Conservation (phyloP, 352 stramenopile species). For the Phytopythium mirpurense region DNA sequence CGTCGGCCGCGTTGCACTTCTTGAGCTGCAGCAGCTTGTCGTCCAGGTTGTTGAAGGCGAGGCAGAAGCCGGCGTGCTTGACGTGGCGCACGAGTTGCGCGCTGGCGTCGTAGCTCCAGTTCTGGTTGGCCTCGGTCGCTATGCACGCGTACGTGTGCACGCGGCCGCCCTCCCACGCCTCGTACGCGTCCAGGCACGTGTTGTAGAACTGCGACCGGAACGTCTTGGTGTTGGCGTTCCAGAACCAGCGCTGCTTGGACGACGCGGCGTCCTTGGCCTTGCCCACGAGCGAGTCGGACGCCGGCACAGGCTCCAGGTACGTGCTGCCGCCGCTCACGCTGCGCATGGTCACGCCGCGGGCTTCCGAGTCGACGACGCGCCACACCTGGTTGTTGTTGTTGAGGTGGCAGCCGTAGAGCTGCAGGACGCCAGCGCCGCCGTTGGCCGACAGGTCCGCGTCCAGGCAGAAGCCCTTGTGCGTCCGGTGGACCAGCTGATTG, state of each 20-base stretch:
- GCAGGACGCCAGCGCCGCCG: constrained; percentile 22
- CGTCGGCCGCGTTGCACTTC: constrained; percentile 29
- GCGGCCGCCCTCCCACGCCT: constrained; percentile 39
- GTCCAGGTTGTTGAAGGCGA: constrained; percentile 39
- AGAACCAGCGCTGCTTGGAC: constrained; percentile 40
- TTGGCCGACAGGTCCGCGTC: constrained; percentile 40
- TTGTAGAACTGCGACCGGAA: constrained; percentile 36
- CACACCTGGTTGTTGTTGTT: constrained; percentile 63
- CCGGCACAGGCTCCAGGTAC: constrained; percentile 24
- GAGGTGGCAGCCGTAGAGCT: constrained; percentile 25
- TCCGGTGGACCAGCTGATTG: constrained; percentile 38
- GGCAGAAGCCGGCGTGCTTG: constrained; percentile 43
- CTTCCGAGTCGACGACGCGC: constrained; percentile 5
- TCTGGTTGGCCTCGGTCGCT: constrained; percentile 44
- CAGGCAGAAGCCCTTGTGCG: constrained; percentile 49
- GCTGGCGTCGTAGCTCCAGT: constrained; percentile 43
- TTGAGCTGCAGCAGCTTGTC: constrained; percentile 47
- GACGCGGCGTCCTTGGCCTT: constrained; percentile 7
- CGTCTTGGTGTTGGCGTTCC: constrained; percentile 32
- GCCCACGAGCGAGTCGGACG: constrained; percentile 26
- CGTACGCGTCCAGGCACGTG: constrained; percentile 61
- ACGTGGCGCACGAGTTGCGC: constrained; percentile 39
- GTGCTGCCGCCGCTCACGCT: constrained; percentile 16
- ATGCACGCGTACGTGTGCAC: constrained; percentile 61
- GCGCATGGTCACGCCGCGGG: constrained; percentile 20